phyloP scores from a whole-genome alignment of 2,329 filamentous ascomycete species.

The Boeremia exigua region DNA sequence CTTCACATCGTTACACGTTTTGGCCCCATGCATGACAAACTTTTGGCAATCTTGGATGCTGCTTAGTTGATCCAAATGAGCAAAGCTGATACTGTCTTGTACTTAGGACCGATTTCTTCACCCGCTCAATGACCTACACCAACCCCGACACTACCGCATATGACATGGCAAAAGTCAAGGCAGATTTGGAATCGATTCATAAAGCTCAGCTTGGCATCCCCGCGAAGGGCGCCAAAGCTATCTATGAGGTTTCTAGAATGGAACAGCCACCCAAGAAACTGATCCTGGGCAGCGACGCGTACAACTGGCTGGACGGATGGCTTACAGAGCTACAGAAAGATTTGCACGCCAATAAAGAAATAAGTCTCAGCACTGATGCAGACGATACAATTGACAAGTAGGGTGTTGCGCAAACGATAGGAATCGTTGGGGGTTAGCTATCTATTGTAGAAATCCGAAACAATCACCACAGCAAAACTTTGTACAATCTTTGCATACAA shows the following conservation, averaged over 20 bases:
- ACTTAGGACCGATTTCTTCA: constrained; percentile 2
- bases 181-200: background rate
- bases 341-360: background rate
- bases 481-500: background rate
- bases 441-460: background rate
- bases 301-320: background rate
- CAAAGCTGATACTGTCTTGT: background rate
- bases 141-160: background rate
- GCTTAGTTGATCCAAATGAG: background rate
- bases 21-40: no score
- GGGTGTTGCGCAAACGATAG: background rate
- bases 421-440: background rate
- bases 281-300: background rate
- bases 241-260: background rate
- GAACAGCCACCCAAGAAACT: background rate
- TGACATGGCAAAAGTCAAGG: constrained; percentile 3
- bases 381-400: background rate
- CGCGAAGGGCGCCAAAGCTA: background rate
- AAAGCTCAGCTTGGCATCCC: background rate
- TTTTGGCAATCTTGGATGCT: background rate
- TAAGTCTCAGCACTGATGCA: constrained; percentile 2
- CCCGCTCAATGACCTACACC: constrained; percentile 2
- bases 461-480: background rate
- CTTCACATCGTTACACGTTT: background rate
- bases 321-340: background rate